phyloP scores from a whole-genome alignment of 2,329 filamentous ascomycete species.

The Trichoderma sp. region DNA sequence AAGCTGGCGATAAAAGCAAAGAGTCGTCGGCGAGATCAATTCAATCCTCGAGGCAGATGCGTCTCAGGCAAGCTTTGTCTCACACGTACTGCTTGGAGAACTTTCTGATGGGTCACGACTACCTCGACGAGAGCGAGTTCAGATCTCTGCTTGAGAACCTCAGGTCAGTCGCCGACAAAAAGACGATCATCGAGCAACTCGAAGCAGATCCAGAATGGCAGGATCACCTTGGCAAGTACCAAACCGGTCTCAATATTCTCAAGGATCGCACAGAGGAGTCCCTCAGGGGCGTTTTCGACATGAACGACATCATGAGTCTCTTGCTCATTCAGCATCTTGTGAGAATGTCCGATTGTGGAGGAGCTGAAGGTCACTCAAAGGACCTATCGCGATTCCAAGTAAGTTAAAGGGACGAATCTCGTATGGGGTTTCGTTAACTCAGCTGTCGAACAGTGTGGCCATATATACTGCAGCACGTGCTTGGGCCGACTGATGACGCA shows the following conservation, averaged over 20 bases:
- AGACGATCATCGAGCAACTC: conserved; percentile 2
- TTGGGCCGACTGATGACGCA: not conserved
- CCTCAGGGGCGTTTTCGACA: conserved; percentile 33
- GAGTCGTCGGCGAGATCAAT: not conserved
- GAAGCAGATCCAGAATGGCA: conserved; percentile 18
- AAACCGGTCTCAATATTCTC: conserved; percentile 29
- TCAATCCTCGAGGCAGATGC: not conserved
- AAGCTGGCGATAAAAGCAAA: not conserved
- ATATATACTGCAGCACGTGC: conserved; percentile 40
- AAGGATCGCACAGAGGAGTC: not conserved
- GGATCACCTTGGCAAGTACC: conserved; percentile 26
- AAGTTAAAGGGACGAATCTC: too few relatives aligned
- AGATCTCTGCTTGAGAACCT: not conserved
- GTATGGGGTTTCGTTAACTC: too few relatives aligned
- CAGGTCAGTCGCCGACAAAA: not conserved
- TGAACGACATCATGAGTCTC: conserved; percentile 30
- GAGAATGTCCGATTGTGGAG: not conserved
- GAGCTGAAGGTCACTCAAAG: not conserved
- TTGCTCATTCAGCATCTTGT: conserved; percentile 28
- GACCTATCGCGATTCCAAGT: not conserved
- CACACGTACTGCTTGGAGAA: conserved; percentile 39
- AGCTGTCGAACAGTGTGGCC: conserved; percentile 38
- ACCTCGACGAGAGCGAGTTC: not conserved
- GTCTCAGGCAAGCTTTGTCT: conserved; percentile 34
- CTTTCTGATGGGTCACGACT: conserved; percentile 27